Conservation (phyloP, 108 stramenopile species). For the Chaetoceros tenuissimus region DNA sequence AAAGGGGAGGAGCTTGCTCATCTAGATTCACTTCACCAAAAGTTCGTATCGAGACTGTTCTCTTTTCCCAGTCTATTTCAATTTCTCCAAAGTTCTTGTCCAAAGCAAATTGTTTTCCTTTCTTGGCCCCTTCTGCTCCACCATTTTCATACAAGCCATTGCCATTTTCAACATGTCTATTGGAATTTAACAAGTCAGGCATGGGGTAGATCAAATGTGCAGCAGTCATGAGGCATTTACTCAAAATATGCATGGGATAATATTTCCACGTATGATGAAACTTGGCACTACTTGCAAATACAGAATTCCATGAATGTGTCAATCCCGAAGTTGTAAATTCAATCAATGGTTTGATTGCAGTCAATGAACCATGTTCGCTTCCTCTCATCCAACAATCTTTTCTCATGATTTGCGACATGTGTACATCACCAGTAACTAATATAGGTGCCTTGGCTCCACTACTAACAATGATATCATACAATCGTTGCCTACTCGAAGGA, state of each 20-base stretch:
- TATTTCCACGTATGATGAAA: conserved; percentile 19
- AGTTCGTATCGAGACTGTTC: conserved; percentile 17
- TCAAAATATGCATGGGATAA: conserved; percentile 7
- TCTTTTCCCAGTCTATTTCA: conserved; percentile 56
- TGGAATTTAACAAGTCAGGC: conserved; percentile 35
- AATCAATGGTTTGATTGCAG: conserved; percentile 31
- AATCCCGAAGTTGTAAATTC: conserved; percentile 72
- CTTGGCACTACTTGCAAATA: conserved; percentile 27
- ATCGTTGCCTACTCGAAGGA: conserved; percentile 42
- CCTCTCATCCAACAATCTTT: conserved; percentile 35
- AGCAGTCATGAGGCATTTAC: conserved; percentile 20
- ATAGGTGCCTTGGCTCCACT: conserved; percentile 47
- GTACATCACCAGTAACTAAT: conserved; percentile 68
- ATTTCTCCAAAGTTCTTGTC: conserved; percentile 69
- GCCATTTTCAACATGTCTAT: conserved; percentile 12
- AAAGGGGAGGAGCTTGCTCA: conserved; percentile 15
- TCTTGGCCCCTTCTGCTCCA: conserved; percentile 16
- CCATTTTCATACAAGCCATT: conserved; percentile 7
- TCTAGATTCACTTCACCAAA: conserved; percentile 15
- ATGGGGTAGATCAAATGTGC: conserved; percentile 36
- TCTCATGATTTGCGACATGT: conserved; percentile 64
- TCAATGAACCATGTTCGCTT: background rate
- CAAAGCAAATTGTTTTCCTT: conserved; percentile 49
- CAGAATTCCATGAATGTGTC: conserved; percentile 72
- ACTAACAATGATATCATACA: conserved; percentile 59